Evolutionary conservation across 768 basidiomycete species (phyloP).

Genomic region (Filobasidium floriforme): DNA sequence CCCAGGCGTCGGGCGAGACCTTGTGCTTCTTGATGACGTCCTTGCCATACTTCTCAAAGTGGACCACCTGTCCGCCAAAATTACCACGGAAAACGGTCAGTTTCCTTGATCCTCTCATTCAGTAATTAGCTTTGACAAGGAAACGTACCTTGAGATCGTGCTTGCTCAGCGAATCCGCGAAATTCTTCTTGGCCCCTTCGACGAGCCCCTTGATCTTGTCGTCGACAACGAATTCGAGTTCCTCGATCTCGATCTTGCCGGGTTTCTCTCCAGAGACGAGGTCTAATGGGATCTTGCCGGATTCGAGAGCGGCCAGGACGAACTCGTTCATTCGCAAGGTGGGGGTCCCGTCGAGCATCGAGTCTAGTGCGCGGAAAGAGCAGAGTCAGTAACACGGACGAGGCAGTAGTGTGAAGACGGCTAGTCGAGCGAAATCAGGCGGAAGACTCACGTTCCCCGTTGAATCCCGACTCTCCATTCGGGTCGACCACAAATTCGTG

Average conservation of each 20-base stretch:
- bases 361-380: constrained; percentile 27
- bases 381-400: not conserved
- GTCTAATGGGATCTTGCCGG: constrained; percentile 69
- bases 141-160: constrained; percentile 69
- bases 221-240: constrained; percentile 66
- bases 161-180: constrained; percentile 64
- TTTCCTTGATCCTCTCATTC: not conserved
- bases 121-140: not conserved
- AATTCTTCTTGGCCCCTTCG: constrained; percentile 56
- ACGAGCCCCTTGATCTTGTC: constrained; percentile 53
- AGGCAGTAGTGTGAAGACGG: not conserved
- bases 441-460: constrained; percentile 65
- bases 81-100: not conserved
- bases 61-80: constrained; percentile 53
- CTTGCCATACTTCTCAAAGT: constrained; percentile 87
- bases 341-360: constrained; percentile 71
- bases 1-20: constrained; percentile 88
- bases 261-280: constrained; percentile 43
- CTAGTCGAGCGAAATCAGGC: constrained; percentile 23
- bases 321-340: constrained; percentile 95
- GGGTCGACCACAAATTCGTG: constrained; percentile 92
- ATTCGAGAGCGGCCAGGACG: constrained; percentile 65
- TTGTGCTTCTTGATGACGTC: constrained; percentile 74
- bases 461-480: constrained; percentile 90
- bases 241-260: constrained; percentile 50